phyloP scores from a whole-genome alignment of 805 yeast species.

The Myxozyma vanderwaltii region DNA sequence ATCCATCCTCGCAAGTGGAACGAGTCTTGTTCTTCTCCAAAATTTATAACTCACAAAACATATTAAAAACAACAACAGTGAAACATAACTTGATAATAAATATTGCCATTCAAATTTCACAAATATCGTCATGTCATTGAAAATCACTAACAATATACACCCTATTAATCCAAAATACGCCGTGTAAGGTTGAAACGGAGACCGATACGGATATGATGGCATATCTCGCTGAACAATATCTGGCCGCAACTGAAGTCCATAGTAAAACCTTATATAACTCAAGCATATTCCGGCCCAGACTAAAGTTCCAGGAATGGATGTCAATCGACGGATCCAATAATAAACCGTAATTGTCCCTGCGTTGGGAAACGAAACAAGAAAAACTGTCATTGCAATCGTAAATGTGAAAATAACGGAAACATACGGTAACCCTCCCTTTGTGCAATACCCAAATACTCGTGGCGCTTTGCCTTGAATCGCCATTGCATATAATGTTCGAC shows the following conservation, averaged over 20 bases:
- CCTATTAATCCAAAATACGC: conserved; percentile 66
- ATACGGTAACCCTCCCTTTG: conserved; percentile 75
- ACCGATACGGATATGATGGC: conserved; percentile 64
- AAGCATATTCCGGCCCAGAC: conserved; percentile 78
- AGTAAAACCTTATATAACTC: conserved; percentile 63
- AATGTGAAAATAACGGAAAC: conserved; percentile 58
- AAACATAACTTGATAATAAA: conserved; percentile 67
- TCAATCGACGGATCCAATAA: conserved; percentile 35
- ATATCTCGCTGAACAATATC: conserved; percentile 67
- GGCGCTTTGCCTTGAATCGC: conserved; percentile 73
- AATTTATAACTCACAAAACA: conserved; percentile 60
- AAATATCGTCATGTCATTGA: conserved; percentile 67
- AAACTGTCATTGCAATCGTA: conserved; percentile 45
- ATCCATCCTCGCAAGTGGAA: conserved; percentile 72
- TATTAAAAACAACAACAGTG: conserved; percentile 54
- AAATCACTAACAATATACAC: conserved; percentile 52
- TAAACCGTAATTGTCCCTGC: conserved; percentile 29
- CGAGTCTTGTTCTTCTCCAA: conserved; percentile 62
- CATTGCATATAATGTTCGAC: conserved; percentile 69
- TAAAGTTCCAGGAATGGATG: conserved; percentile 58
- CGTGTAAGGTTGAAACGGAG: conserved; percentile 69
- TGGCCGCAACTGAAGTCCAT: conserved; percentile 60
- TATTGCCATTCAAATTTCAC: conserved; percentile 60
- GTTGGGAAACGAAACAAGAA: conserved; percentile 31
- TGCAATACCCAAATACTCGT: conserved; percentile 62